A percentile compares a stretch with the other conserved stretches of the same genome.
phyloP scores from a whole-genome alignment of 495 filamentous ascomycete species.

The Trichoderma asperelloides region DNA sequence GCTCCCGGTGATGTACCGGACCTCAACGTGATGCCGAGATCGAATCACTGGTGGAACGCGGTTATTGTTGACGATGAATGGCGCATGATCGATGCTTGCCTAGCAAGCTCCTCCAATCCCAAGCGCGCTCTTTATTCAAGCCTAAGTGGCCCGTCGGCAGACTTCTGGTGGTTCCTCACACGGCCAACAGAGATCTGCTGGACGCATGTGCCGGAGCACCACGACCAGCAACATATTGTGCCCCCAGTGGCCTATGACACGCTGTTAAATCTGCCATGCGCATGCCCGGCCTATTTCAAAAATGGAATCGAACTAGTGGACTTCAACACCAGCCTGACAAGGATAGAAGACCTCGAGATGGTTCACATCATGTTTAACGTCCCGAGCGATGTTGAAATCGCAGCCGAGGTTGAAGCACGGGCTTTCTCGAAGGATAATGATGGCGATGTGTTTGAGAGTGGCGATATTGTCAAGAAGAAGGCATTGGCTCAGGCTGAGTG shows the following conservation, averaged over 20 bases:
- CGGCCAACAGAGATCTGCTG: conserved; percentile 84
- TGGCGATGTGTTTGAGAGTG: conserved; percentile 89
- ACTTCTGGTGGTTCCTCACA: conserved; percentile 85
- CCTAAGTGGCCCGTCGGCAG: conserved; percentile 56
- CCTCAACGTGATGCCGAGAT: conserved; percentile 59
- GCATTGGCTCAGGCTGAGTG: conserved; percentile 89
- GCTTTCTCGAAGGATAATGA: conserved; percentile 73
- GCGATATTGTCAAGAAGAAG: conserved; percentile 74
- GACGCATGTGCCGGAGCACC: conserved; percentile 82
- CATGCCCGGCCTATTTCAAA: conserved; percentile 83
- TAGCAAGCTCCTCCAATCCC: conserved; percentile 86
- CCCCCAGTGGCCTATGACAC: conserved; percentile 78
- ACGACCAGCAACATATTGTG: conserved; percentile 84
- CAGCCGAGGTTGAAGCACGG: conserved; percentile 84
- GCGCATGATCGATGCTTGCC: conserved; percentile 91
- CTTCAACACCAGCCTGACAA: conserved; percentile 80
- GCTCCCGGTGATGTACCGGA: conserved; percentile 77
- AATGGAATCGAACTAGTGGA: conserved; percentile 70
- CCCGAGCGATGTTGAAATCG: conserved; percentile 81
- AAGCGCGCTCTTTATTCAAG: conserved; percentile 66
- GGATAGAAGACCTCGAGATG: conserved; percentile 85
- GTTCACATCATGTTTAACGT: conserved; percentile 81
- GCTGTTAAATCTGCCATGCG: conserved; percentile 73
- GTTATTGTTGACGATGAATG: conserved; percentile 90
- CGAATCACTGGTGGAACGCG: conserved; percentile 99